Percentiles rank a stretch among this genome's conserved stretches.
phyloP scores from a whole-genome alignment of 1,139 yeast genomes.

The Hyphopichia pseudoburtonii region DNA sequence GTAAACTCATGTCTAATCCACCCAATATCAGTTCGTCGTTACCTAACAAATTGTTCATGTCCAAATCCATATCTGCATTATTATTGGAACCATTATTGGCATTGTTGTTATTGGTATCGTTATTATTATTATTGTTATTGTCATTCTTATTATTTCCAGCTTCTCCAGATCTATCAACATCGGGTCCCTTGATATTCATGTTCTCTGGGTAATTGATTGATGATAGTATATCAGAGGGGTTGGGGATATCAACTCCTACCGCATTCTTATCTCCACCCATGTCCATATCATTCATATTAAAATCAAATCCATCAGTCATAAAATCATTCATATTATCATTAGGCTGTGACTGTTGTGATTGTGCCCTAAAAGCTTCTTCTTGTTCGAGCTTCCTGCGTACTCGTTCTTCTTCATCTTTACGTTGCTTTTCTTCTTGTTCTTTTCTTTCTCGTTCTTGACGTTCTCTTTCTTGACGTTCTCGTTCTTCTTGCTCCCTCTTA shows the following conservation, averaged over 20 bases:
- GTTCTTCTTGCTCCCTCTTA: conserved; percentile 11
- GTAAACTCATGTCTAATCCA: conserved; percentile 44
- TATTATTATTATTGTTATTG: conserved; percentile 10
- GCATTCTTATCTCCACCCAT: conserved; percentile 10
- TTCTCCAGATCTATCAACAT: conserved; percentile 7
- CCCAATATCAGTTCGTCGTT: conserved; percentile 46
- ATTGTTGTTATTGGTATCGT: conserved; percentile 9
- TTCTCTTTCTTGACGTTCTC: conserved; percentile 10
- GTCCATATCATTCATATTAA: conserved; percentile 25
- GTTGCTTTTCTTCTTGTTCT: conserved; percentile 14
- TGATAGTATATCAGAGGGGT: conserved; percentile 41
- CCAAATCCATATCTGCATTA: conserved; percentile 29
- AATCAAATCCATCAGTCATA: conserved; percentile 31
- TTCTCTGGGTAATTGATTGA: conserved; percentile 26
- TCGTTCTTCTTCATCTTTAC: conserved; percentile 18
- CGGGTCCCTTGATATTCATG: not conserved
- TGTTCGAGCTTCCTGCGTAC: conserved; percentile 6
- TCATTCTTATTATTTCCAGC: conserved; percentile 7
- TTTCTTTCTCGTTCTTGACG: conserved; percentile 9
- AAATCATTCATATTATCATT: conserved; percentile 15
- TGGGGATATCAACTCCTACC: conserved; percentile 29
- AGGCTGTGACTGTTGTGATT: conserved; percentile 8
- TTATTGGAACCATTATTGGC: conserved; percentile 8
- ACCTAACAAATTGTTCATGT: conserved; percentile 42
- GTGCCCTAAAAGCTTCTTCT: conserved; percentile 12